Base-by-base conservation (phyloP, 305 asterid genomes). In the Solanum chacoense region DNA sequence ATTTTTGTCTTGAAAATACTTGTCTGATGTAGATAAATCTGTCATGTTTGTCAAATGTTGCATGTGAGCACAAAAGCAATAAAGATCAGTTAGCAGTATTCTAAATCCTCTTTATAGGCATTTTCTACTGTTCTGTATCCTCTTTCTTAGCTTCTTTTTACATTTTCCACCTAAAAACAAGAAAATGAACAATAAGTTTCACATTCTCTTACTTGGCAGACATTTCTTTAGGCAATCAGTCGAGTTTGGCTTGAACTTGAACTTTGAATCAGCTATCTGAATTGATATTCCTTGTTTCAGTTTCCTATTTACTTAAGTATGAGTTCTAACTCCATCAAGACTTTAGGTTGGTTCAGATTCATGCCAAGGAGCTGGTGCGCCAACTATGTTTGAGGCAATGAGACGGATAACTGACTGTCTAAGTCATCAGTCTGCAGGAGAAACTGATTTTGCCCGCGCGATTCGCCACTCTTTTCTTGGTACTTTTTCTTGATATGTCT, bases 351-450 rank as follows among this genome's bases (percentile, higher is more conserved):
- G 99, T 89, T 97, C 99, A 89, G 95, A 94, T 92, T 96, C 99
- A 89, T 96, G 92, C 94, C 99, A 97, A 93, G 99, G 99, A 91
- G 98, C 99, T 87, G 98, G 99, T 89, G 99, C 99, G 2, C 99
- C 99, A 89, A 95, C 98, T 90, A 93, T 97, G 96, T 97, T 96
- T 93, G 99, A 97, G 94, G 98, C 98, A 91, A 95, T 97, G 95
- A 93, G 96, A 93, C 94, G 98, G 86, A 93, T 96, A 90, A 85
- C 90, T 90, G 93, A 94, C 89, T 94, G 94, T 91, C 91, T 97
- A 89, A 93, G 93, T 90, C 93, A 89, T 88, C 94, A 92, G 42
- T 91, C 93, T 89, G 92, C 93, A 75, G 93, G 94, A 79, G 99
- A 95, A 91, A 91, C 95, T 89, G 92, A 90, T 89, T 95, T 96